Base-by-base conservation (phyloP, 2,329 filamentous ascomycete genomes). In the Sporothrix luriei region DNA sequence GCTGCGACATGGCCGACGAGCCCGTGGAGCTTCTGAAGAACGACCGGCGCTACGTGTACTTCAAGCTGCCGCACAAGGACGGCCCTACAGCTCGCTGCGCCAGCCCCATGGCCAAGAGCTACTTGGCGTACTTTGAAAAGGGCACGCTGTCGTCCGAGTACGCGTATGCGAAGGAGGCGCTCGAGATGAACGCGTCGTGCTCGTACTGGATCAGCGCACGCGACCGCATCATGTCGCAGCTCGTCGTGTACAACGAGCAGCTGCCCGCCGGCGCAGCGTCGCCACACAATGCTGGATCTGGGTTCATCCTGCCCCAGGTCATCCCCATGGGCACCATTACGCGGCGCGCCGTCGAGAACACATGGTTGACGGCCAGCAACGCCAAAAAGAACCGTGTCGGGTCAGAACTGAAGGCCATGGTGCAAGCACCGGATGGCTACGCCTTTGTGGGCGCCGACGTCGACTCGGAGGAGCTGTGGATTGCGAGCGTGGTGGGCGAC, bases 321-420 rank as follows among this genome's bases (percentile, higher is more conserved):
- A 97, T 99, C 69, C 95, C 95, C 0, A 99, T 99, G 95, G 95
- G 95, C 19, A 99, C 96, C 7, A 92, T 99, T 73, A 99, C 95
- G 2, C 87, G 95, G 66, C 87, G 95, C 76, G 92, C 94, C 0
- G 95, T 99, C 7, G 95, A 99, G 76, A 98, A 97, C 73, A 99
- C 95, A 0, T 99, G 96, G 95, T 86, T 99, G 61, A 99, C 95
- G 3, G 96, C 95, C 1, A 96, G 93, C 75, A 99, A 99, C 76
- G 96, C 96, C 1, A 99, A 99, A 81, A 88, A 89, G 77, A 98
- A 98, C 74, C 90, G 96, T 6, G 94, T 99, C 3, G 95, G 95
- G 0, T 99, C 95, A 0, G 95, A 99, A 78, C 84, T 99, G 29
- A 99, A 99, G 79, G 92, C 94, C 16, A 98, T 99, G 93, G 89